Conservation (phyloP, 352 stramenopile genomes). For the Pythium pyrilobum region DNA sequence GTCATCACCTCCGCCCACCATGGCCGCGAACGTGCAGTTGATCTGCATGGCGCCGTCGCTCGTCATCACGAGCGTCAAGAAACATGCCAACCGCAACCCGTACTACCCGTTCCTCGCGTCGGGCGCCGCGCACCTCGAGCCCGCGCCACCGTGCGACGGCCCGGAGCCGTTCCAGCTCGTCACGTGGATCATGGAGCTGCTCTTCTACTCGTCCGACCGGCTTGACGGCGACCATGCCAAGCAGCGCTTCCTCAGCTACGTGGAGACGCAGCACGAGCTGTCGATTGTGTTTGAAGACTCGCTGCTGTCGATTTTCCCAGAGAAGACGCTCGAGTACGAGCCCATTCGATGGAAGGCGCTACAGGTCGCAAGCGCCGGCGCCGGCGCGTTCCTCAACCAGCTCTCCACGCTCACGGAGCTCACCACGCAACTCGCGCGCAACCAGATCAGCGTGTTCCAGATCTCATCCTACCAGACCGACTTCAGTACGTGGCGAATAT, state of each 20-base stretch:
- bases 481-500: conserved; percentile 31
- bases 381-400: conserved; percentile 48
- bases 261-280: conserved; percentile 61
- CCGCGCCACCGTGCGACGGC: neutral
- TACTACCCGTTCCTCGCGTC: conserved; percentile 21
- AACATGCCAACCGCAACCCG: conserved; percentile 21
- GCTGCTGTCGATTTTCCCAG: conserved; percentile 32
- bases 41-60: conserved; percentile 47
- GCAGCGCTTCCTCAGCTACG: conserved; percentile 52
- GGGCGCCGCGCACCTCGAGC: neutral
- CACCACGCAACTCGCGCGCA: conserved; percentile 42
- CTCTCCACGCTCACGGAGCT: conserved; percentile 53
- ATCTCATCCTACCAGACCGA: conserved; percentile 73
- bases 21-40: conserved; percentile 43
- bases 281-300: conserved; percentile 58
- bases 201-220: conserved; percentile 38
- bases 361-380: conserved; percentile 50
- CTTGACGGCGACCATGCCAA: neutral
- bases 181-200: conserved; percentile 40
- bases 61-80: conserved; percentile 49
- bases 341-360: conserved; percentile 51
- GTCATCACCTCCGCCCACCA: conserved; percentile 4
- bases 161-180: conserved; percentile 25
- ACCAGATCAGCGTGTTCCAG: conserved; percentile 60
- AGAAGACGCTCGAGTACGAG: conserved; percentile 36